Percentiles rank a stretch among this genome's conserved stretches.
phyloP scores from a whole-genome alignment of 106 monocot species.

The Apostasia shenzhenica region DNA sequence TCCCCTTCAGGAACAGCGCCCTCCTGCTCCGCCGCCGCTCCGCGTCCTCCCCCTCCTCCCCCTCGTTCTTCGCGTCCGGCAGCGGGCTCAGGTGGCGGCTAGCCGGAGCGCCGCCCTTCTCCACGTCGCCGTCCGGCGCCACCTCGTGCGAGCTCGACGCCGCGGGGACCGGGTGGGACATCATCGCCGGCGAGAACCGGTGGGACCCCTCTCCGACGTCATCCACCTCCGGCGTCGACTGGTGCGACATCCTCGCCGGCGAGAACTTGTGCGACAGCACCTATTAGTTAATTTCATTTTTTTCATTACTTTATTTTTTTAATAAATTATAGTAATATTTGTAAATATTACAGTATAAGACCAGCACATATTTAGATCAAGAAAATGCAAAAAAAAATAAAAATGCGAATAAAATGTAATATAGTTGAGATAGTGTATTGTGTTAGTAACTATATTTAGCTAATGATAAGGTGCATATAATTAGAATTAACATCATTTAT shows the following conservation, averaged over 20 bases:
- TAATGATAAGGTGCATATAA: no score
- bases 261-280: not conserved
- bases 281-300: not conserved
- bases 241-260: slow-evolving; percentile 2
- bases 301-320: no score
- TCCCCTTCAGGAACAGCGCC: not conserved
- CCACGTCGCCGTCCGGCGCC: not conserved
- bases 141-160: not conserved
- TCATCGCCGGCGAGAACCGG: slow-evolving; percentile 5
- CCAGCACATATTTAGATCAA: no score
- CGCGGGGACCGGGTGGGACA: not conserved
- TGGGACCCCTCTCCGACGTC: not conserved
- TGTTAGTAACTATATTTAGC: no score
- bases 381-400: no score
- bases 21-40: not conserved
- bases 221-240: not conserved
- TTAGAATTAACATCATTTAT: no score
- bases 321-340: no score
- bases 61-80: not conserved
- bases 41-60: not conserved
- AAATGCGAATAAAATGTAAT: no score
- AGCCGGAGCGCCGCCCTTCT: not conserved
- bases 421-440: no score
- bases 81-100: not conserved
- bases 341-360: no score